phyloP scores from a whole-genome alignment of 2,329 filamentous ascomycete genomes.

The Epichloe sibirici region DNA sequence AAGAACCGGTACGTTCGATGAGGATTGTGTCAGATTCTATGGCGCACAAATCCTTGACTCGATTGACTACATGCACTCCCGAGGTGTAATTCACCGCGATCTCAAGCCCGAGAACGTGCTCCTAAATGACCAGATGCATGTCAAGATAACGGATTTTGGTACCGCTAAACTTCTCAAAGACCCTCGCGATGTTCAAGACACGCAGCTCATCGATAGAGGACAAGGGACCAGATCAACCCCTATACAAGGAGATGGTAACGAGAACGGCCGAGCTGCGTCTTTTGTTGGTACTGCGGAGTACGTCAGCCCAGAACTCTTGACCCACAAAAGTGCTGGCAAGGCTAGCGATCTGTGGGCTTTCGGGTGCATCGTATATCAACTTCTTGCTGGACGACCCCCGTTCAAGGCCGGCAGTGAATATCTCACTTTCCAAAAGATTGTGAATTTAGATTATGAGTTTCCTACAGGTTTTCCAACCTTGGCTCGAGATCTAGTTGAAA shows the following conservation, averaged over 20 bases:
- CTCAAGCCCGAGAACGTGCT: slow-evolving; percentile 95
- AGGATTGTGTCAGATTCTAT: slow-evolving; percentile 90
- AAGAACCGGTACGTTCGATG: slow-evolving; percentile 85
- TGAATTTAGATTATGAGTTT: slow-evolving; percentile 87
- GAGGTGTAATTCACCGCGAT: slow-evolving; percentile 92
- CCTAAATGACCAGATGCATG: slow-evolving; percentile 88
- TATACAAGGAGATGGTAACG: slow-evolving; percentile 28
- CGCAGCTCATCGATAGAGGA: slow-evolving; percentile 26
- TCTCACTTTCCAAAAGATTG: slow-evolving; percentile 95
- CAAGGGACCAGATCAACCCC: slow-evolving; percentile 11
- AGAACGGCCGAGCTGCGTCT: slow-evolving; percentile 70
- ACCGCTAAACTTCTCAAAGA: slow-evolving; percentile 76
- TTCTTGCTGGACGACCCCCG: slow-evolving; percentile 86
- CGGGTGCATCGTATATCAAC: slow-evolving; percentile 94
- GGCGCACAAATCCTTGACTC: slow-evolving; percentile 91
- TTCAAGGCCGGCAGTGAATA: slow-evolving; percentile 97
- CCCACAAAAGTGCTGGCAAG: slow-evolving; percentile 94
- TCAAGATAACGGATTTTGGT: slow-evolving; percentile 98
- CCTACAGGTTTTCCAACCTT: slow-evolving; percentile 76
- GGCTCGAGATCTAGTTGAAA: slow-evolving; percentile 80
- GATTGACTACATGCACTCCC: slow-evolving; percentile 95
- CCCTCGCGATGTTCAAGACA: slow-evolving; percentile 28
- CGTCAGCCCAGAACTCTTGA: slow-evolving; percentile 92
- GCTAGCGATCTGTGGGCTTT: slow-evolving; percentile 97
- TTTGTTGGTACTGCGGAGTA: slow-evolving; percentile 98